phyloP scores from a whole-genome alignment of 2,329 filamentous ascomycete species.

The Penicillium sp. region DNA sequence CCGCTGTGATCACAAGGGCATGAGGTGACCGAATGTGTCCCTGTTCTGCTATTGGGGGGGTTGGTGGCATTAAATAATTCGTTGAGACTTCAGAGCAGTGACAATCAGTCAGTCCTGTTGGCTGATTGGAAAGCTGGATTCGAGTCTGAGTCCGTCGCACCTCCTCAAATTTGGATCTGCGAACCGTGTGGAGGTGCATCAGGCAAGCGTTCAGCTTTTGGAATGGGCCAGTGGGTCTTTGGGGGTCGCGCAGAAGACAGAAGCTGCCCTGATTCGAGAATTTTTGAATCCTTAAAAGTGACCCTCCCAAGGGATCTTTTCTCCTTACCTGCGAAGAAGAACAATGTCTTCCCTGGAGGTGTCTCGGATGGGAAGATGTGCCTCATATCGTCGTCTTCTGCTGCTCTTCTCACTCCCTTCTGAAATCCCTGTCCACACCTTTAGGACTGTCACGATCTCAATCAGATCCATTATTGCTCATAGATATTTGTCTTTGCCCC shows the following conservation, averaged over 20 bases:
- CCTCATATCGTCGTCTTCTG: background rate
- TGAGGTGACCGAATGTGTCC: background rate
- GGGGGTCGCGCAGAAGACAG: conserved; percentile 14
- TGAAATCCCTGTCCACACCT: background rate
- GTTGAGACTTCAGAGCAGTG: too few relatives aligned
- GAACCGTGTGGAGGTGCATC: conserved; percentile 27
- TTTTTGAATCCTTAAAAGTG: conserved; percentile 6
- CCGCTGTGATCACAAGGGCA: background rate
- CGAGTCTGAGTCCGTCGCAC: background rate
- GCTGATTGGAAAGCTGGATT: background rate
- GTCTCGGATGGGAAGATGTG: background rate
- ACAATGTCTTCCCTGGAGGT: conserved; percentile 2
- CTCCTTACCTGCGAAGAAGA: conserved; percentile 7
- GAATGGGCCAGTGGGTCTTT: conserved; percentile 19
- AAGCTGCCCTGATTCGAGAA: conserved; percentile 13
- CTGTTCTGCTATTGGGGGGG: background rate
- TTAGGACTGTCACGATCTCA: background rate
- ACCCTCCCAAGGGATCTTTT: conserved; percentile 5
- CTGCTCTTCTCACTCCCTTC: conserved; percentile 7
- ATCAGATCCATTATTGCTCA: background rate
- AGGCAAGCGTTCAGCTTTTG: conserved; percentile 13
- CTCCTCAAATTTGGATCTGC: conserved; percentile 34
- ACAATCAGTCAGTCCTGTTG: background rate
- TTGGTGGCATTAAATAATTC: too few relatives aligned
- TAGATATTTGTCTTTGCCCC: background rate